A percentile compares a stretch with the other conserved stretches of the same genome.
phyloP scores from a whole-genome alignment of 2,329 filamentous ascomycete genomes.

The Phialophora tarda region DNA sequence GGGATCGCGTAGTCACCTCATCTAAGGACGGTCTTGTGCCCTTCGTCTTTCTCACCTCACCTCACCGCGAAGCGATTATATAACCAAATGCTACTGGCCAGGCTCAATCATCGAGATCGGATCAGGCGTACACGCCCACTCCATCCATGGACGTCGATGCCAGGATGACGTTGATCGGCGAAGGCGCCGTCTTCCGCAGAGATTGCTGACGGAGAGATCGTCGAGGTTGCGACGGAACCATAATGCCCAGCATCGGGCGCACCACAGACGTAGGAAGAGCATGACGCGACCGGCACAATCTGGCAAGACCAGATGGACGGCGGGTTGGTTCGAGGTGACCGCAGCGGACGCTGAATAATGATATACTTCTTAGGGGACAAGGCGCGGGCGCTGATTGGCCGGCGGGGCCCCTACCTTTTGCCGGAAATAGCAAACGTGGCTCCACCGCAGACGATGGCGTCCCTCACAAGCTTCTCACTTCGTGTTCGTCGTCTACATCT shows the following conservation, averaged over 20 bases:
- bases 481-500: conserved; percentile 1
- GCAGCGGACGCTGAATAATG: conserved; percentile 17
- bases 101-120: neutral
- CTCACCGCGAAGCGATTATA: conserved; percentile 19
- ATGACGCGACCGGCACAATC: neutral
- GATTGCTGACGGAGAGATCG: neutral
- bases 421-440: conserved; percentile 11
- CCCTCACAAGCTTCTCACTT: conserved; percentile 2
- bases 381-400: conserved; percentile 16
- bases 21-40: neutral
- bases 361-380: conserved; percentile 20
- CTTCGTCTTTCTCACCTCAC: conserved; percentile 19
- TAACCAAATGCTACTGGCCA: conserved; percentile 21
- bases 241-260: neutral
- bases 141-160: neutral
- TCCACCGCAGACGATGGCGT: neutral
- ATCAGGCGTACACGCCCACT: neutral
- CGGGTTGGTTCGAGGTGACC: conserved; percentile 3
- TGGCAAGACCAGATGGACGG: neutral
- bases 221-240: neutral
- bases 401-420: neutral
- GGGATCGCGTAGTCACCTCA: neutral
- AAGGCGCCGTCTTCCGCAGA: neutral
- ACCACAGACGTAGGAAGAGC: neutral
- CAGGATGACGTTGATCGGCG: neutral